Percentiles rank a stretch among this genome's conserved stretches.
Evolutionary conservation across 192 early-diverging fungal genomes (phyloP).

Genomic region (Coemansia sp.): DNA sequence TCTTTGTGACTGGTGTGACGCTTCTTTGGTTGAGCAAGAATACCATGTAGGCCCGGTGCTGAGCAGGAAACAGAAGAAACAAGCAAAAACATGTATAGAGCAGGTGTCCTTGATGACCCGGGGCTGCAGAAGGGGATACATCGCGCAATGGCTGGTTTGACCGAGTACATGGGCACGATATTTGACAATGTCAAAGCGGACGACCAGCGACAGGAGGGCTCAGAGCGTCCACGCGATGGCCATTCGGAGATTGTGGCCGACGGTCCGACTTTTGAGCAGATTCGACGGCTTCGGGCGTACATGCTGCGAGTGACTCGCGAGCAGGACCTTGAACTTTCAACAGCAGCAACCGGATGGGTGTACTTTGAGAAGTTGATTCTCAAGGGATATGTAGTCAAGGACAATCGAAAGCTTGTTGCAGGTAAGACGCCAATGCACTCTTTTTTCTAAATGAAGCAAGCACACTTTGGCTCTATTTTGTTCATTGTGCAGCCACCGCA

Average conservation of each 20-base stretch:
- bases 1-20: background rate
- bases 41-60: background rate
- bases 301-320: constrained; percentile 68
- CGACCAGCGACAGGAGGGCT: constrained; percentile 85
- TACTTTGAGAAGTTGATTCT: constrained; percentile 95
- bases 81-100: background rate
- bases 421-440: constrained; percentile 23
- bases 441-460: background rate
- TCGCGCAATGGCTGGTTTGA: constrained; percentile 74
- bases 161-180: constrained; percentile 83
- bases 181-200: constrained; percentile 76
- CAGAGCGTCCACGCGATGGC: constrained; percentile 76
- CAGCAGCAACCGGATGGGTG: constrained; percentile 83
- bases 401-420: constrained; percentile 63
- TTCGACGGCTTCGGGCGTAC: constrained; percentile 74
- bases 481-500: background rate
- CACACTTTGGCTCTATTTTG: background rate
- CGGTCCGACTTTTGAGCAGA: constrained; percentile 83
- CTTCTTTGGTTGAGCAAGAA: background rate
- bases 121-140: constrained; percentile 77
- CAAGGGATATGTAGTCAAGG: constrained; percentile 70
- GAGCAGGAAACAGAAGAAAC: constrained; percentile 18
- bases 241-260: constrained; percentile 77
- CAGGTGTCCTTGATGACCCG: constrained; percentile 72
- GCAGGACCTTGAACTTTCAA: constrained; percentile 84